Percentiles rank a stretch among this genome's conserved stretches.
phyloP scores from a whole-genome alignment of 2,329 filamentous ascomycete genomes.

The Cytospora piceicola region DNA sequence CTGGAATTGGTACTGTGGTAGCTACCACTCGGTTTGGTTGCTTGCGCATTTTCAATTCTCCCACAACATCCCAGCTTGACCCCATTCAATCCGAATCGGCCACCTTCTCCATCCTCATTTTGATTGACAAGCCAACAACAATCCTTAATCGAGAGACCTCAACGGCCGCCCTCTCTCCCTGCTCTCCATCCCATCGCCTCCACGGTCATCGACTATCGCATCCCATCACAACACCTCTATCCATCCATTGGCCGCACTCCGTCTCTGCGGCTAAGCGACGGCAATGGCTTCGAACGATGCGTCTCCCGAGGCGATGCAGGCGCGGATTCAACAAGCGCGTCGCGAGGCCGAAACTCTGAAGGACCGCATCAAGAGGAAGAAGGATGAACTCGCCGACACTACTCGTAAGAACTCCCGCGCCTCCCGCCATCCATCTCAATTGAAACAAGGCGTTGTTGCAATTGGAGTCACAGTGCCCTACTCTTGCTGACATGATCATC shows the following conservation, averaged over 20 bases:
- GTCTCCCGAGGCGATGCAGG: slow-evolving; percentile 82
- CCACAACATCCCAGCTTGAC: slow-evolving; percentile 27
- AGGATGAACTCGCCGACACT: slow-evolving; percentile 98
- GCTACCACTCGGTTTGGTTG: slow-evolving; percentile 9
- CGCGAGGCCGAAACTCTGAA: slow-evolving; percentile 97
- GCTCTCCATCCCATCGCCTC: slow-evolving; percentile 23
- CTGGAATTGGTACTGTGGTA: slow-evolving; percentile 24
- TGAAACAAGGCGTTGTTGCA: slow-evolving; percentile 19
- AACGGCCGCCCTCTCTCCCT: slow-evolving; percentile 24
- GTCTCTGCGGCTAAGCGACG: slow-evolving; percentile 29
- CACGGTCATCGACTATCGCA: slow-evolving; percentile 11
- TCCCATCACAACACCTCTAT: slow-evolving; percentile 18
- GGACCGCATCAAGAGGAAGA: slow-evolving; percentile 99
- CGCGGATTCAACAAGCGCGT: slow-evolving; percentile 87
- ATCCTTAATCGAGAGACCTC: slow-evolving; percentile 25
- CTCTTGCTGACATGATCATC: slow-evolving; percentile 33
- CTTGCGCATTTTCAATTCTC: slow-evolving; percentile 25
- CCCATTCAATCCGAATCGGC: slow-evolving; percentile 27
- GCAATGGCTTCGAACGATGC: slow-evolving; percentile 65
- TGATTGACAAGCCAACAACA: slow-evolving; percentile 21
- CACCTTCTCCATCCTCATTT: slow-evolving; percentile 26
- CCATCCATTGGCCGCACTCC: slow-evolving; percentile 29
- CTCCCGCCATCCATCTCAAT: slow-evolving; percentile 11
- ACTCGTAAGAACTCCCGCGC: slow-evolving; percentile 74
- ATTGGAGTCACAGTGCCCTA: slow-evolving; percentile 6